These are phyloP conservation scores for Botryosphaeria dothidea DNA, from an alignment of 2,329 filamentous ascomycete genomes.

Conservation along the genomic window DNA sequence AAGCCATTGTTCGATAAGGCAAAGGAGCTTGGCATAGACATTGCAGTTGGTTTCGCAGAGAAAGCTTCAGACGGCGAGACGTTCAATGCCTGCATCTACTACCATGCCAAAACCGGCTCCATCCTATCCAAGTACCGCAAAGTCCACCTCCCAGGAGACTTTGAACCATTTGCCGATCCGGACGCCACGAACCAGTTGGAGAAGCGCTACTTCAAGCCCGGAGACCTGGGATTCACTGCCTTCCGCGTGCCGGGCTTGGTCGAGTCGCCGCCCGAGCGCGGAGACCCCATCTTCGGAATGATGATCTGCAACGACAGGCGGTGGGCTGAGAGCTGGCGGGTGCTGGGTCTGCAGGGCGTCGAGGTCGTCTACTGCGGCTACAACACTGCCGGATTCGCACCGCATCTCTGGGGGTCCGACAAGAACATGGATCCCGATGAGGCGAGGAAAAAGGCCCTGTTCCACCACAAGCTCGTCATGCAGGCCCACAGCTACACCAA, in stretches of 20 bases:
- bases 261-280: slow-evolving; percentile 29
- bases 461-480: slow-evolving; percentile 55
- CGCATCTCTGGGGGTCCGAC: slow-evolving; percentile 43
- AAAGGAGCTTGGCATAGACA: slow-evolving; percentile 49
- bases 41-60: slow-evolving; percentile 56
- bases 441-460: slow-evolving; percentile 47
- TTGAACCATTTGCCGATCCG: slow-evolving; percentile 40
- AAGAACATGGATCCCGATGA: slow-evolving; percentile 43
- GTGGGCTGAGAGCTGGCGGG: slow-evolving; percentile 55
- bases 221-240: slow-evolving; percentile 53
- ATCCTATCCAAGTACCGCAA: slow-evolving; percentile 27
- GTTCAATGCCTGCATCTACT: slow-evolving; percentile 29
- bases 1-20: slow-evolving; percentile 51
- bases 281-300: slow-evolving; percentile 55
- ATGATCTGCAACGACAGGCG: slow-evolving; percentile 58
- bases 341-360: slow-evolving; percentile 52
- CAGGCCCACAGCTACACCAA: slow-evolving; percentile 55
- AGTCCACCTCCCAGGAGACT: slow-evolving; percentile 26
- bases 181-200: slow-evolving; percentile 55
- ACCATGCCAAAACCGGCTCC: slow-evolving; percentile 24
- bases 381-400: slow-evolving; percentile 53
- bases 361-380: slow-evolving; percentile 52
- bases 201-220: slow-evolving; percentile 56
- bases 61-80: slow-evolving; percentile 39
- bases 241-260: slow-evolving; percentile 41